Evolutionary conservation across 345 rosid species (phyloP).

Genomic region (Dipteronia dyeriana): DNA sequence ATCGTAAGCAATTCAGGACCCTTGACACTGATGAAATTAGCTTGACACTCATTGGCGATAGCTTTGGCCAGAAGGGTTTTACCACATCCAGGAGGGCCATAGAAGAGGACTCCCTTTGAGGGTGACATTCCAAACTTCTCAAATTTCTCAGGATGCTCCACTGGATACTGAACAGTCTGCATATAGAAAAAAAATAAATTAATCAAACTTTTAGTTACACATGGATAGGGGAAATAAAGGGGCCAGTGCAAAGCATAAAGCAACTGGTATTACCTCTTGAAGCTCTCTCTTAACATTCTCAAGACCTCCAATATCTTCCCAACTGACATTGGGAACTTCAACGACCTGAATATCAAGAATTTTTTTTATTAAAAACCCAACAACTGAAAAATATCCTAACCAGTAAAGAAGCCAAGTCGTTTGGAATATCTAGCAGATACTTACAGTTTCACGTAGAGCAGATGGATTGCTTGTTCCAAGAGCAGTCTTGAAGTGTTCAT

Average conservation of each 20-base stretch:
- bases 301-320: constrained; percentile 97
- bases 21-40: constrained; percentile 92
- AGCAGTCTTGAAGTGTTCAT: constrained; percentile 94
- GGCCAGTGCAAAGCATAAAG: background rate
- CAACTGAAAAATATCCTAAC: background rate
- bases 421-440: constrained; percentile 25
- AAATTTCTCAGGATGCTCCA: constrained; percentile 97
- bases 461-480: constrained; percentile 89
- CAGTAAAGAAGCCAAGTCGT: background rate
- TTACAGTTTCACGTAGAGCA: constrained; percentile 80
- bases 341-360: constrained; percentile 59
- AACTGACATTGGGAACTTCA: constrained; percentile 86
- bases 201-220: background rate
- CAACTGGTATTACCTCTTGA: constrained; percentile 65
- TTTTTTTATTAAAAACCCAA: constrained; percentile 8
- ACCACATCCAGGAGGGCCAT: constrained; percentile 98
- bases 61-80: constrained; percentile 98
- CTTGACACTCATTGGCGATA: constrained; percentile 96
- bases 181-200: constrained; percentile 5
- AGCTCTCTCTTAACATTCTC: constrained; percentile 95
- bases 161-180: constrained; percentile 98
- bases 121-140: constrained; percentile 98
- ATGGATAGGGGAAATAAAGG: background rate
- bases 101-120: constrained; percentile 94
- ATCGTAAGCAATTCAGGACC: constrained; percentile 96